Percentiles rank a stretch among this genome's conserved stretches.
phyloP scores from a whole-genome alignment of 805 yeast genomes.

The Candida takata region DNA sequence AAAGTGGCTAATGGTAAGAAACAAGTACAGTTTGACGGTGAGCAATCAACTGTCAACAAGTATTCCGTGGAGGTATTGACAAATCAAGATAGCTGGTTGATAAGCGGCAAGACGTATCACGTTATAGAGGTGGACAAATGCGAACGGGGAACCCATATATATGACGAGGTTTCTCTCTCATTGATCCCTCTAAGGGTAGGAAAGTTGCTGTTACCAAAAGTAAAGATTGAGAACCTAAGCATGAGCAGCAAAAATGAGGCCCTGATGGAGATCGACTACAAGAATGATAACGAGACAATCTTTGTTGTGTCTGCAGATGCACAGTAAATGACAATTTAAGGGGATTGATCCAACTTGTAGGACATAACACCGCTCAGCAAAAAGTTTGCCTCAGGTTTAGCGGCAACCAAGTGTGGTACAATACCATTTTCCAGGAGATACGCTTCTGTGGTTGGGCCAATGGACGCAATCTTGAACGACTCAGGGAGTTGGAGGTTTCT shows the following conservation, averaged over 20 bases:
- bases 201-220: constrained; percentile 56
- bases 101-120: constrained; percentile 63
- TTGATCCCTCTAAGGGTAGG: constrained; percentile 77
- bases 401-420: constrained; percentile 55
- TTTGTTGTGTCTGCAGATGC: constrained; percentile 57
- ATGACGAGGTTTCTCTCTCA: constrained; percentile 30
- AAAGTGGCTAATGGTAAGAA: constrained; percentile 8
- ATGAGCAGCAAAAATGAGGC: constrained; percentile 28
- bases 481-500: constrained; percentile 9
- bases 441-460: constrained; percentile 86
- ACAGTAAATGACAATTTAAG: neutral
- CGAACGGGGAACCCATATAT: constrained; percentile 6
- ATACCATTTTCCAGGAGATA: constrained; percentile 49
- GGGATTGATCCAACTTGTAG: neutral
- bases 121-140: constrained; percentile 34
- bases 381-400: constrained; percentile 63
- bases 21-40: constrained; percentile 19
- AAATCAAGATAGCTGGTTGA: constrained; percentile 67
- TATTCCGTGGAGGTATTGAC: constrained; percentile 43
- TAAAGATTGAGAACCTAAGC: constrained; percentile 36
- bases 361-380: constrained; percentile 32
- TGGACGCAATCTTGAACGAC: constrained; percentile 54
- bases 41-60: constrained; percentile 15
- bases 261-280: constrained; percentile 53
- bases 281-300: constrained; percentile 61